phyloP scores from a whole-genome alignment of 2,329 filamentous ascomycete genomes.

The Pseudocercospora fijiensis region DNA sequence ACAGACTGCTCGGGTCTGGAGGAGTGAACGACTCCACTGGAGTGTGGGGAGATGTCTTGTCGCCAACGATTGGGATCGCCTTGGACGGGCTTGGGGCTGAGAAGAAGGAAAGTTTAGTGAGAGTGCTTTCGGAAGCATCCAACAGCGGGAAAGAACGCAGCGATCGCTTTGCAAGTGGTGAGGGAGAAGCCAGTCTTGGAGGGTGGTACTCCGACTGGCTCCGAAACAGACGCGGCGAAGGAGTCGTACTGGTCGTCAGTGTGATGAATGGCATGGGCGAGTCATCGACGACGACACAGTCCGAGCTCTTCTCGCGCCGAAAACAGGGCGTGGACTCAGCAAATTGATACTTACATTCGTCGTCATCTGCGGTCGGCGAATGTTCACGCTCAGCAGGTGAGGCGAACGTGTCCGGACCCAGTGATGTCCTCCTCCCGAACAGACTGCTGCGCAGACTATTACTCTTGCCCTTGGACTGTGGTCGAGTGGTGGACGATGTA shows the following conservation, averaged over 20 bases:
- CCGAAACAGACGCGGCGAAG: constrained; percentile 41
- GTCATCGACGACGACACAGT: constrained; percentile 27
- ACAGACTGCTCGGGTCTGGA: constrained; percentile 77
- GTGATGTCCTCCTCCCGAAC: constrained; percentile 49
- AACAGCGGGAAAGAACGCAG: constrained; percentile 30
- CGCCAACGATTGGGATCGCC: constrained; percentile 17
- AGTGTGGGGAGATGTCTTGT: constrained; percentile 55
- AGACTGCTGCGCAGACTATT: constrained; percentile 53
- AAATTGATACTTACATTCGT: constrained; percentile 42
- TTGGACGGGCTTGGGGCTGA: constrained; percentile 25
- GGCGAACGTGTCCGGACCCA: constrained; percentile 50
- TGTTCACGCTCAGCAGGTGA: constrained; percentile 39
- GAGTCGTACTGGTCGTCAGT: constrained; percentile 35
- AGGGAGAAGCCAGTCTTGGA: constrained; percentile 40
- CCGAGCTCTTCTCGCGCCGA: constrained; percentile 27
- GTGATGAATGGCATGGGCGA: constrained; percentile 38
- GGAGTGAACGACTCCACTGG: constrained; percentile 73
- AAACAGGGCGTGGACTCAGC: constrained; percentile 31
- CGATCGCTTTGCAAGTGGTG: constrained; percentile 43
- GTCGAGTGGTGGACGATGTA: constrained; percentile 45
- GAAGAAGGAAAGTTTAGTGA: constrained; percentile 28
- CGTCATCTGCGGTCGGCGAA: constrained; percentile 28
- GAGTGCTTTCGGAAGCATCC: constrained; percentile 21
- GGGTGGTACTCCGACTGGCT: constrained; percentile 43
- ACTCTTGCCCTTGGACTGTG: constrained; percentile 52